Base-by-base conservation (phyloP, 192 early-diverging fungal genomes). In the Backusella macrospora region DNA sequence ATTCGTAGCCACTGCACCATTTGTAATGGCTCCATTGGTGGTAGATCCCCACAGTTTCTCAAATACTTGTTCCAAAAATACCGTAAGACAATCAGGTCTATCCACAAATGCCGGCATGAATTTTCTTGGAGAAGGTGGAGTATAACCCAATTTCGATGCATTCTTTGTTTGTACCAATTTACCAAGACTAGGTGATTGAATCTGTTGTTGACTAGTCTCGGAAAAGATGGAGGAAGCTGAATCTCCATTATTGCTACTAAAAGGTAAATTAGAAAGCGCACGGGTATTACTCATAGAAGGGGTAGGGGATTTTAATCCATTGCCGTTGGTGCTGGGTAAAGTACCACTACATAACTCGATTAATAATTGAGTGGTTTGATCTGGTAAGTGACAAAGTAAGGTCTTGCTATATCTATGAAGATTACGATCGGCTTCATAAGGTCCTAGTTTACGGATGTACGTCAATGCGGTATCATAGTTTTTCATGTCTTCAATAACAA, bases 101-200 rank as follows among this genome's bases (percentile, higher is more conserved):
- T 94, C 91, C 1, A 96, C 95, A 87, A 95, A 99, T 34, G 97
- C 80, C 47, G 92, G 92, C 85, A 96, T 90, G 48, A 97, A 96
- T n/a, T 79, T 87, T n/a, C 87, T 82, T 47, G 90, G 85, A 0
- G 84, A 84, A 0, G 87, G 87, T 3, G 83, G 84, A 5, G 70
- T 64, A 44, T 89, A 89, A 14, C 76, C 77, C 8, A 70, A 26
- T 21, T 40, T 34, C 9, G 14, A 15, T 21, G 39, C 29, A 14
- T 43, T 64, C 26, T 64, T 62, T 4, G 55, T n/a, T 38, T 68
- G 67, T 0, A 45, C 67, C 0, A 68, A 13, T 47, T 45, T 44
- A 7, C 67, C 26, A 3, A 68, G 23, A 12, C n/a, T 66, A 52
- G 65, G 65, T 12, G 40, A 14, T 65, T 16, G 44, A 10, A 6